Base-by-base conservation (phyloP, 257 asterid species). In the Solanum pennellii region DNA sequence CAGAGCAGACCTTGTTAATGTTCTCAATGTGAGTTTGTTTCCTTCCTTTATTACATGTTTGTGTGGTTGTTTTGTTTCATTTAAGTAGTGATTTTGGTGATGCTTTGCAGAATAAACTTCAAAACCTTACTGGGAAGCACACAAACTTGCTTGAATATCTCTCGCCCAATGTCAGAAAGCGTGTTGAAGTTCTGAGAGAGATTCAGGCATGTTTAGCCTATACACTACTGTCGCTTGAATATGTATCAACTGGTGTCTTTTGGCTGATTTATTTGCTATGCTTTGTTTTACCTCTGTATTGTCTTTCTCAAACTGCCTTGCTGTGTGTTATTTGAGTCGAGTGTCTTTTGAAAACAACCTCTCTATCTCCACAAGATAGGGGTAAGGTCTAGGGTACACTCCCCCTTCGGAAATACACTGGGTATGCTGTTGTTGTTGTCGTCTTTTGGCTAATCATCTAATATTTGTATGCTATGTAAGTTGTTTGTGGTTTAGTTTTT, bases 1-100 rank as follows among this genome's bases (percentile, higher is more conserved):
- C 69, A 93, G 92, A 86, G 95, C 94, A 37, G 97, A 92, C 92
- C 93, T 95, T 69, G 98, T 94, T 69, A 93, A 91, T 90, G 97
- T 93, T 59, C 94, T 95, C 33, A 94, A 95, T 92, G 98, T 94
- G 47, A 59, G 93, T 87, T 87, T 2, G 39, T 83, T 31, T 72
- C 27, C 59, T 41, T 33, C 5, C 39, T 59, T 52, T 16, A 16
- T 62, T 5, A 21, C 12, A 21, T 41, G 21, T 18, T 4, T 9
- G 29, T 15, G 5, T 42, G 13, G 49, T 14, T 13, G 47, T 49
- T 33, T 35, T 10, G 6, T 80, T 80, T 56, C 12, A 25, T 41
- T 35, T 52, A 62, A 18, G 16, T 25, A 85, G 39, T 42, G 62
- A 39, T 77, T 80, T 71, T 62, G 21, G 15, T n/a, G 65, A n/a